Conservation (phyloP, 108 stramenopile genomes). For the Aurantiochytrium sp. region DNA sequence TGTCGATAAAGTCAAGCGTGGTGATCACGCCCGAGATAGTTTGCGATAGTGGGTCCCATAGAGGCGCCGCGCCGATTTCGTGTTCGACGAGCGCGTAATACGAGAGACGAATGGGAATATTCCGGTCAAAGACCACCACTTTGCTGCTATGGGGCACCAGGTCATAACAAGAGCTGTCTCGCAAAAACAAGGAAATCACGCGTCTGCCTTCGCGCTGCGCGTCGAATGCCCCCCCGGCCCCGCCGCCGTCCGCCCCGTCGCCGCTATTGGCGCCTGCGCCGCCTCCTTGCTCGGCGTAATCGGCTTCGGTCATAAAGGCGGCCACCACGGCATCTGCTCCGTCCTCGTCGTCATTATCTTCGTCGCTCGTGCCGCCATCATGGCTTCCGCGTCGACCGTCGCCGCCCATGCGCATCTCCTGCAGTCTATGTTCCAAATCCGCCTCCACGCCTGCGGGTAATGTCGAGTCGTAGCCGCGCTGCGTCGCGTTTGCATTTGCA, state of each 20-base stretch:
- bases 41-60: constrained; percentile 78
- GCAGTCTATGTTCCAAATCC: too few relatives aligned
- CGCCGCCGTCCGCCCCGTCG: neutral
- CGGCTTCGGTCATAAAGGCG: neutral
- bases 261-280: neutral
- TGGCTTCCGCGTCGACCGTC: too few relatives aligned
- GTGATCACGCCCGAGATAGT: constrained; percentile 85
- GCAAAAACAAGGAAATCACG: neutral
- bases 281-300: neutral
- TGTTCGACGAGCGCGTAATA: constrained; percentile 97
- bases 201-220: neutral
- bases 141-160: constrained; percentile 31
- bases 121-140: constrained; percentile 92
- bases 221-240: neutral
- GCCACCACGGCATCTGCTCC: neutral
- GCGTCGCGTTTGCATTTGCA: too few relatives aligned
- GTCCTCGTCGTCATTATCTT: neutral
- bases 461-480: too few relatives aligned
- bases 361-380: neutral
- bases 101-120: constrained; percentile 90
- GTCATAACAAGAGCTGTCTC: neutral
- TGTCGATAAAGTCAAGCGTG: constrained; percentile 89
- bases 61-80: constrained; percentile 65
- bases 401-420: too few relatives aligned
- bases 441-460: too few relatives aligned